Evolutionary conservation across 768 basidiomycete genomes (phyloP).

Genomic region (Boletellus ananiceps): DNA sequence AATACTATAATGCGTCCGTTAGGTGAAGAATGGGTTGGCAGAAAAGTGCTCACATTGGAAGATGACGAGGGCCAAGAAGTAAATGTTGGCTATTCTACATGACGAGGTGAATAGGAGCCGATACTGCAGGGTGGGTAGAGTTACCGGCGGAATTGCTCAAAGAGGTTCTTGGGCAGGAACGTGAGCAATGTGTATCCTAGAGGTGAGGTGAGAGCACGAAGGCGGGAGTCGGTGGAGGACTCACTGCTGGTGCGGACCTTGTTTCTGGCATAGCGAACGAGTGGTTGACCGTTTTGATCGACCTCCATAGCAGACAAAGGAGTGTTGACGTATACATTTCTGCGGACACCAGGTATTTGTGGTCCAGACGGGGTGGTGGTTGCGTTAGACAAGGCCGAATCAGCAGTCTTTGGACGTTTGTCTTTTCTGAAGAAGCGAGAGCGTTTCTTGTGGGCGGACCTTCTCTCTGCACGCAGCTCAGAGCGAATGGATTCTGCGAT

Average conservation of each 20-base stretch:
- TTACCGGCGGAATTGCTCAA: constrained; percentile 89
- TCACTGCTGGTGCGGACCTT: constrained; percentile 92
- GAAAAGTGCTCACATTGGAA: constrained; percentile 55
- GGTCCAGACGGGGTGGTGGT: constrained; percentile 9
- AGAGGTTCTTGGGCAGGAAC: constrained; percentile 91
- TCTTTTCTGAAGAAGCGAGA: constrained; percentile 58
- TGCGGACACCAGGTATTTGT: constrained; percentile 47
- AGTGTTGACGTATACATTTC: constrained; percentile 80
- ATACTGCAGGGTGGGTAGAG: constrained; percentile 12
- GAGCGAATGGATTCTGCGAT: constrained; percentile 82
- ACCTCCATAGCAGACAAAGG: constrained; percentile 62
- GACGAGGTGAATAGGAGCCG: not conserved
- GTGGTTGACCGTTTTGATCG: constrained; percentile 70
- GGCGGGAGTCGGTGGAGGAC: constrained; percentile 26
- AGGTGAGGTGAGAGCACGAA: not conserved
- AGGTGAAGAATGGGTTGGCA: constrained; percentile 1
- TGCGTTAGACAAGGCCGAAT: constrained; percentile 28
- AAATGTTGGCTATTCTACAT: constrained; percentile 81
- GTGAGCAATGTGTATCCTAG: constrained; percentile 87
- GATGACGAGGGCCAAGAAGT: constrained; percentile 81
- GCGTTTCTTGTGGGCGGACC: constrained; percentile 43
- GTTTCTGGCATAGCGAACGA: constrained; percentile 77
- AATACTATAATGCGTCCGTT: constrained; percentile 52
- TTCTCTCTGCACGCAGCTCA: constrained; percentile 64
- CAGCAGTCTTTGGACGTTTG: constrained; percentile 36